Evolutionary conservation across 352 stramenopile species (phyloP).

Genomic region (Pythium vanterpoolii): DNA sequence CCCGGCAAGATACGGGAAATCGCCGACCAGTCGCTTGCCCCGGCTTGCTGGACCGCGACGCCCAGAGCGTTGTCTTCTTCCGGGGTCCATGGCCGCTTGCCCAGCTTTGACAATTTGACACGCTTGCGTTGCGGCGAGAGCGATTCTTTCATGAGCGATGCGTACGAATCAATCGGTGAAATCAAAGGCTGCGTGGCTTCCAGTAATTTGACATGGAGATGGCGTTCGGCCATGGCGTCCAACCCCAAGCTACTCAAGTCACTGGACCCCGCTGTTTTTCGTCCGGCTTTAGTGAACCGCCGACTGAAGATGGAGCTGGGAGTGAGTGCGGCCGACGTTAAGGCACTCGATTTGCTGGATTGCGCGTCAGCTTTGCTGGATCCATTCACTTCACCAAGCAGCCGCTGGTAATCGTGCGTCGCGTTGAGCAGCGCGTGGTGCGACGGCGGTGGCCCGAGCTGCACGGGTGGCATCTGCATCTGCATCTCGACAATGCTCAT

Average conservation of each 20-base stretch:
- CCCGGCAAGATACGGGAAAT: constrained; percentile 92
- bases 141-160: constrained; percentile 36
- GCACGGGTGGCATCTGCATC: constrained; percentile 56
- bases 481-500: constrained; percentile 80
- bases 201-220: constrained; percentile 31
- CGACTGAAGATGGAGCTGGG: constrained; percentile 23
- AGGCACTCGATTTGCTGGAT: neutral
- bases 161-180: constrained; percentile 32
- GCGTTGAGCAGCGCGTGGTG: constrained; percentile 1
- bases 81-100: constrained; percentile 61
- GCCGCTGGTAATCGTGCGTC: constrained; percentile 18
- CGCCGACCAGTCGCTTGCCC: constrained; percentile 87
- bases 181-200: constrained; percentile 26
- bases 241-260: neutral
- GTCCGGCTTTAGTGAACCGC: constrained; percentile 15
- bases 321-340: neutral
- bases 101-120: constrained; percentile 53
- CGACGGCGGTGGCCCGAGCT: constrained; percentile 12
- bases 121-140: constrained; percentile 64
- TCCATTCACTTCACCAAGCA: constrained; percentile 11
- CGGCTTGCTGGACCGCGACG: constrained; percentile 47
- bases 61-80: constrained; percentile 62
- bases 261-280: constrained; percentile 1
- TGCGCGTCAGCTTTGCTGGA: neutral
- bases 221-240: constrained; percentile 19